Conservation (phyloP, 768 basidiomycete species). For the Wakefieldia striispora region DNA sequence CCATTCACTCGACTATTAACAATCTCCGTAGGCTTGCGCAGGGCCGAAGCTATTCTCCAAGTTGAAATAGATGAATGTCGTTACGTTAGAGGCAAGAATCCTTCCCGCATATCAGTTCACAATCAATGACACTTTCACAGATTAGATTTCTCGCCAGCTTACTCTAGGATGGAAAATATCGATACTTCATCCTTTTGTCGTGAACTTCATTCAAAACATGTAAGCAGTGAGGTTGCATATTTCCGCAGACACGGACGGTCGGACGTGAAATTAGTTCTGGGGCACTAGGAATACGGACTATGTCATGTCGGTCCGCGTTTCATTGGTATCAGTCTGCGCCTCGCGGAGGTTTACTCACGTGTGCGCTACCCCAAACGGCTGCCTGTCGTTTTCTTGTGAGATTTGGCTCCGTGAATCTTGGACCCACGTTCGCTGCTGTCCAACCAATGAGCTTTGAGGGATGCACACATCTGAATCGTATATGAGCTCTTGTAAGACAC, state of each 20-base stretch:
- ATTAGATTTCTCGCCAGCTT: constrained; percentile 12
- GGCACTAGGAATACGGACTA: background rate
- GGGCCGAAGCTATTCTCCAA: constrained; percentile 84
- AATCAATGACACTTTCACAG: constrained; percentile 1
- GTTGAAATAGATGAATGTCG: constrained; percentile 38
- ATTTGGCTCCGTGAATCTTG: no score
- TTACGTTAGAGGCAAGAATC: constrained; percentile 19
- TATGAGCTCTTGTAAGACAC: no score
- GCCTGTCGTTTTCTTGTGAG: no score
- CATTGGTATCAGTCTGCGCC: background rate
- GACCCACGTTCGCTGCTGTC: background rate
- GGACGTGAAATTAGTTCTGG: background rate
- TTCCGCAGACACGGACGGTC: no score
- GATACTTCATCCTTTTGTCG: background rate
- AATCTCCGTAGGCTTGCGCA: constrained; percentile 41
- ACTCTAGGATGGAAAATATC: constrained; percentile 12
- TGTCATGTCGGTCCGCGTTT: background rate
- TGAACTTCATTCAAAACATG: background rate
- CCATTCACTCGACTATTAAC: constrained; percentile 1
- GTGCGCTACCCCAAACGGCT: no score
- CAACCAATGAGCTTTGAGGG: no score
- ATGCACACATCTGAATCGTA: no score
- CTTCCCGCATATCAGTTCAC: background rate
- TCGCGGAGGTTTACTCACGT: no score
- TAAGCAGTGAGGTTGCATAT: background rate